Evolutionary conservation across 768 basidiomycete species (phyloP).

Genomic region (Panellus pusillus): DNA sequence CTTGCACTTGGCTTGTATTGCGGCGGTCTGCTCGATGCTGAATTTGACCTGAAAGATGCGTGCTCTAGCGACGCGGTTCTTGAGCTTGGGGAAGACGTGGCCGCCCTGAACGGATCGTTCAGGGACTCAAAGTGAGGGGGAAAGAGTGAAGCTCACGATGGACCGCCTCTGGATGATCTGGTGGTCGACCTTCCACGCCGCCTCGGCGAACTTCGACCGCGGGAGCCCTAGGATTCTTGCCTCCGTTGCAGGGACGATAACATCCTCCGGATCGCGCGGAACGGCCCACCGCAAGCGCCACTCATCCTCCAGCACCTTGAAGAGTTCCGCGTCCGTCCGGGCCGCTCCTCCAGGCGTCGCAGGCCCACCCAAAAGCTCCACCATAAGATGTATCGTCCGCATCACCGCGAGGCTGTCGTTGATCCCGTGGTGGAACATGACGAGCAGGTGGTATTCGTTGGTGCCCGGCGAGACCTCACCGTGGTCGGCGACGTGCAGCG

Average conservation of each 20-base stretch:
- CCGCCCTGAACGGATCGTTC: conserved; percentile 1
- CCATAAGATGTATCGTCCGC: conserved; percentile 52
- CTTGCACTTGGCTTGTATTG: conserved; percentile 20
- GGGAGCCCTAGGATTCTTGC: not conserved
- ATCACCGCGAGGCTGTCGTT: conserved; percentile 62
- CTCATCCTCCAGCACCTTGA: conserved; percentile 5
- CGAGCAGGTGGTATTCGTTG: conserved; percentile 46
- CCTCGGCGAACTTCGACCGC: conserved; percentile 6
- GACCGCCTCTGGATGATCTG: conserved; percentile 6
- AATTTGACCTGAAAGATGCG: conserved; percentile 6
- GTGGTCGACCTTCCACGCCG: conserved; percentile 19
- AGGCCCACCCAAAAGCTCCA: conserved; percentile 40
- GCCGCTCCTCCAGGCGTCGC: conserved; percentile 1
- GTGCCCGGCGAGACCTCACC: conserved; percentile 11
- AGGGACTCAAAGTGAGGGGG: not conserved
- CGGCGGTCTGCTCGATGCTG: conserved; percentile 7
- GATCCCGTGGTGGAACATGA: conserved; percentile 55
- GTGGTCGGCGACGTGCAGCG: conserved; percentile 33
- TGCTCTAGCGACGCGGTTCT: not conserved
- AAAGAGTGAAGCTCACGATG: conserved; percentile 1
- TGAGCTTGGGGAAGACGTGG: conserved; percentile 8
- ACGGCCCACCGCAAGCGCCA: conserved; percentile 9
- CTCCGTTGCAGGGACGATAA: conserved; percentile 4
- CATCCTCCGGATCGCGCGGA: not conserved
- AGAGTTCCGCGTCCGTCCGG: conserved; percentile 7